Percentiles rank a stretch among this genome's conserved stretches.
Evolutionary conservation across 495 filamentous ascomycete genomes (phyloP).

Genomic region (Neurospora intermedia): DNA sequence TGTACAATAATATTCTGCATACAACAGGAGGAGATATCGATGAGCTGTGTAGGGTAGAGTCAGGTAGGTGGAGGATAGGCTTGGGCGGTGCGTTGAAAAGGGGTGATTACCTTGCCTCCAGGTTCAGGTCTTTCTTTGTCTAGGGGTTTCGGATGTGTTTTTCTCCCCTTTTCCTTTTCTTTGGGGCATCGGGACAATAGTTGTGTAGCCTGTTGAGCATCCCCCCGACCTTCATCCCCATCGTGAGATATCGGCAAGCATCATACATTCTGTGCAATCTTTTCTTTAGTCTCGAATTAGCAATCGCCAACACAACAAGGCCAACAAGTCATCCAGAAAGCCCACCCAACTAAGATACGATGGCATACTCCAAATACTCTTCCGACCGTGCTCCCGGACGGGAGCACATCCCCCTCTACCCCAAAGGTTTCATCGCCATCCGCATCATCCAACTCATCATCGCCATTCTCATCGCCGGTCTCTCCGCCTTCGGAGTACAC

Average conservation of each 20-base stretch:
- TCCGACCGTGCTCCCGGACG: slow-evolving; percentile 21
- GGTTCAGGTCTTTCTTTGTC: background rate
- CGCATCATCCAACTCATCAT: slow-evolving; percentile 53
- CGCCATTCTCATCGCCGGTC: slow-evolving; percentile 54
- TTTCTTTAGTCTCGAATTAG: background rate
- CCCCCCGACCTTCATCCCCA: background rate
- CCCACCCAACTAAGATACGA: background rate
- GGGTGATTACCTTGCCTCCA: background rate
- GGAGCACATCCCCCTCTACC: slow-evolving; percentile 35
- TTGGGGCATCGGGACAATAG: background rate
- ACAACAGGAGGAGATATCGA: background rate
- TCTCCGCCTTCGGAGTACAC: slow-evolving; percentile 51
- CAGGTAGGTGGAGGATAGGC: background rate
- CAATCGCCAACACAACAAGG: background rate
- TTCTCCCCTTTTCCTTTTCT: background rate
- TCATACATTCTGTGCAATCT: background rate
- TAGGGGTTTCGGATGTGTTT: background rate
- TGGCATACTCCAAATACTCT: slow-evolving; percentile 12
- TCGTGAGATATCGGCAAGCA: background rate
- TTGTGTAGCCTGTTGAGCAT: background rate
- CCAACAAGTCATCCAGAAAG: background rate
- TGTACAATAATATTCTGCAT: background rate
- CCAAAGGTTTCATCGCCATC: slow-evolving; percentile 41
- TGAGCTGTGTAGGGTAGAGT: background rate
- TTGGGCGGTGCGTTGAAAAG: background rate